phyloP scores from a whole-genome alignment of 148 eudicot genomes.

The Arbutus unedo region DNA sequence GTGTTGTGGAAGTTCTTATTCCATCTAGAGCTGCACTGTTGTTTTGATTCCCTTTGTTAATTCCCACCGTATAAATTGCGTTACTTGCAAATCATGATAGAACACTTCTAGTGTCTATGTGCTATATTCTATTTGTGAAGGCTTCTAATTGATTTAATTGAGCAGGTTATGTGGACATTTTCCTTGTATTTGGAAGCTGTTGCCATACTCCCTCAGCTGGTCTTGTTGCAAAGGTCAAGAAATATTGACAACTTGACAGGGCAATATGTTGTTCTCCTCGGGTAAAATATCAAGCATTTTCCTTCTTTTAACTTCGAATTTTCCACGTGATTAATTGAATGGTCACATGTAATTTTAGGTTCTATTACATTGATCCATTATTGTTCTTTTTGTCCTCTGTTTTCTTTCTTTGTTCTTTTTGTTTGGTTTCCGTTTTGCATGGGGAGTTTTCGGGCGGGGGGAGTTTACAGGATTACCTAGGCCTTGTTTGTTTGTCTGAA shows the following conservation, averaged over 20 bases:
- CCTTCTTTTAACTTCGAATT: not conserved
- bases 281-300: conserved; percentile 39
- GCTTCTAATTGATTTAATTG: conserved; percentile 22
- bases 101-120: not conserved
- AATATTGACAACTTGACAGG: conserved; percentile 94
- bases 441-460: not conserved
- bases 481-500: not conserved
- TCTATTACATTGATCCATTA: not conserved
- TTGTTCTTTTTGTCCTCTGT: not conserved
- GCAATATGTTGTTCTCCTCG: conserved; percentile 82
- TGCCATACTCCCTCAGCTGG: conserved; percentile 96
- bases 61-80: not conserved
- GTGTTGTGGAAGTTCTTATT: not conserved
- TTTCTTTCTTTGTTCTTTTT: too few relatives aligned
- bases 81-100: not conserved
- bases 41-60: not conserved
- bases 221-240: conserved; percentile 92
- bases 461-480: not conserved
- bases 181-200: conserved; percentile 92
- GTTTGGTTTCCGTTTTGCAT: not conserved
- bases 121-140: conserved; percentile 16
- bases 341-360: not conserved
- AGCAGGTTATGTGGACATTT: conserved; percentile 95
- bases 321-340: not conserved
- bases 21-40: not conserved